Percentiles rank a stretch among this genome's conserved stretches.
Conservation (phyloP, 108 stramenopile species). For the Nitzschia palea region DNA sequence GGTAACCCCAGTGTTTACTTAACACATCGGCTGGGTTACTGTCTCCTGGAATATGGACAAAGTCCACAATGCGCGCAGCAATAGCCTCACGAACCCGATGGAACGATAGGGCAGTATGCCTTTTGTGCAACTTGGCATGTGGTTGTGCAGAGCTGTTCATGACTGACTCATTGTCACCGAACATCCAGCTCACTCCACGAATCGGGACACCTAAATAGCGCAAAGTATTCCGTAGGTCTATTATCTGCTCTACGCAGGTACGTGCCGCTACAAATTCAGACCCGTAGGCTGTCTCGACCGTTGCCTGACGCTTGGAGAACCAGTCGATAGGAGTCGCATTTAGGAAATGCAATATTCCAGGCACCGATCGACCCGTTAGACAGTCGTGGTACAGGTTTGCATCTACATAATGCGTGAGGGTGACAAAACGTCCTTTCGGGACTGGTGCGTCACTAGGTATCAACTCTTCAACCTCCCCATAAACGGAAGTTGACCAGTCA, state of each 20-base stretch:
- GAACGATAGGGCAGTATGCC: too few relatives aligned
- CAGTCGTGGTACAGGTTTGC: too few relatives aligned
- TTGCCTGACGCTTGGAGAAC: constrained; percentile 35
- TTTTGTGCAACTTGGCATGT: not conserved
- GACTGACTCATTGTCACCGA: too few relatives aligned
- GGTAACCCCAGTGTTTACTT: too few relatives aligned
- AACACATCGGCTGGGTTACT: constrained; percentile 4
- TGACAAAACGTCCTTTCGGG: constrained; percentile 18
- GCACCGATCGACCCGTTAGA: constrained; percentile 13
- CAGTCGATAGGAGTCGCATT: constrained; percentile 36
- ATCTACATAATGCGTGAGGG: constrained; percentile 25
- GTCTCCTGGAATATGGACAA: not conserved
- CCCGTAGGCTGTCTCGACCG: constrained; percentile 43
- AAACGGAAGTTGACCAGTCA: constrained; percentile 15
- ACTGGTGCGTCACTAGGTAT: constrained; percentile 16
- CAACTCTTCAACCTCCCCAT: not conserved
- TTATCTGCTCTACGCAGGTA: constrained; percentile 8
- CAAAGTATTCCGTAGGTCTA: constrained; percentile 6
- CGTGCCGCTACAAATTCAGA: constrained; percentile 22
- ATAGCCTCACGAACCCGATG: not conserved
- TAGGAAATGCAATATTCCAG: constrained; percentile 28
- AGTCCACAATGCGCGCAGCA: not conserved
- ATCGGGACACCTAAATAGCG: constrained; percentile 20
- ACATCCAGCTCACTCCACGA: not conserved
- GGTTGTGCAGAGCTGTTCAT: constrained; percentile 1